Evolutionary conservation across 2,329 filamentous ascomycete genomes (phyloP), one percentile per base, ranked within the genome.

Genomic region (Hymenotorrendiella dingleyae): DNA sequence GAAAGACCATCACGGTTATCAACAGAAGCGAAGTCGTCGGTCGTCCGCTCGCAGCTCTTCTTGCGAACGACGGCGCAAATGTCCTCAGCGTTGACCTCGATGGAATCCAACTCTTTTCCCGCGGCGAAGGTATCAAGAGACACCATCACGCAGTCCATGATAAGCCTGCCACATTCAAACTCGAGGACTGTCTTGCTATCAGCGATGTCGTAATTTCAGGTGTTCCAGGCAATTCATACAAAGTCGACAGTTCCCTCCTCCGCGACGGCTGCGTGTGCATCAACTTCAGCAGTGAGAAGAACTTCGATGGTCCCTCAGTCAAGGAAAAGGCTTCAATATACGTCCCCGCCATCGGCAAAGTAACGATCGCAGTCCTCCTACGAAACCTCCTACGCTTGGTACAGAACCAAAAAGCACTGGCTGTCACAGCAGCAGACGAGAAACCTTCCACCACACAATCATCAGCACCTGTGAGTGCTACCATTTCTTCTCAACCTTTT

Each of bases 281-380:
- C 70, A 98, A 98, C 68, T 97, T 98, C 64, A 94, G 89, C 6
- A 95, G 87, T 39, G 88, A 86, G 66, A 87, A 90, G 71, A 97
- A 98, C 68, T 97, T 97, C 66, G 82, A 83, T 48, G 75, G 74
- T 1, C 81, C 84, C 0, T 85, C 86, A 36, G 81, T 97, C 54
- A 97, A 95, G 69, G 86, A 96, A 64, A 94, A 90, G 70, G 93
- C 93, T 2, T 89, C 88, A 4, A 94, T 98, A 58, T 98, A 96
- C 58, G 90, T 97, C 14, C 93, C 93, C 1, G 93, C 91, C 0
- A 94, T 96, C 54, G 93, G 93, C 56, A 98, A 97, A 71, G 91
- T 97, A 36, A 98, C 93, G 0, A 97, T 97, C 62, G 86, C 91
- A 12, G 82, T 96, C 24, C 68, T 98, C 45, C 70, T 97, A 58